Base-by-base conservation (phyloP, 352 stramenopile species). In the Peronospora destructor region DNA sequence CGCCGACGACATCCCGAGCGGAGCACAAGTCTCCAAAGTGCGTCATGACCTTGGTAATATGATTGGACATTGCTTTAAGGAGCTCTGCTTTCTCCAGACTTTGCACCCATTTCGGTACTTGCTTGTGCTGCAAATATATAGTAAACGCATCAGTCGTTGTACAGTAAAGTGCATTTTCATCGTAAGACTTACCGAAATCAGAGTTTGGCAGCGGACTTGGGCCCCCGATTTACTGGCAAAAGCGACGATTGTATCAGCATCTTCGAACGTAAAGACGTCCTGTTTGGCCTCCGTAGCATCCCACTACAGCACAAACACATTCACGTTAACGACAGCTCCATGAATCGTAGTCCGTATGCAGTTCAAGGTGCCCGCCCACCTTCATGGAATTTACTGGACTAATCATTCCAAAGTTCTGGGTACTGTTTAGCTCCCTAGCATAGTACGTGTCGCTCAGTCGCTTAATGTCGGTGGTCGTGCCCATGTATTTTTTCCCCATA, bases 51-150 rank as follows among this genome's bases (percentile, higher is more conserved):
- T 62, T 54, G 16, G 53, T 66, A 34, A 70, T 66, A 34, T 70
- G 57, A 41, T 70, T 61, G n/a, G 25, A 40, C 48, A 70, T 61
- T 12, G 61, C 61, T 14, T 60, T 23, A 7, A 67, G 46, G 4
- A 71, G 45, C 16, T 64, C 53, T 2, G 40, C 53, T 37, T 71
- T 71, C 21, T 62, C 45, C 25, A 71, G 42, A 30, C 41, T 40
- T 37, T 71, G 39, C 25, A 71, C 52, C 62, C 62, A 71, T n/a
- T 57, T 34, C 23, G 62, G 62, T 34, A 71, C 58, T 47, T 71
- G 62, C 12, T 61, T 30, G 49, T 71, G 58, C 62, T 70, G 28
- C 40, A 12, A 53, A 19, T 5, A 49, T 16, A 14, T 45, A 49
- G 3, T 6, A 42, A 12, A 32, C 8, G 19, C 4, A 16, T 51